Percentiles rank a stretch among this genome's conserved stretches.
phyloP scores from a whole-genome alignment of 257 asterid species.

The Solanum stenotomum region DNA sequence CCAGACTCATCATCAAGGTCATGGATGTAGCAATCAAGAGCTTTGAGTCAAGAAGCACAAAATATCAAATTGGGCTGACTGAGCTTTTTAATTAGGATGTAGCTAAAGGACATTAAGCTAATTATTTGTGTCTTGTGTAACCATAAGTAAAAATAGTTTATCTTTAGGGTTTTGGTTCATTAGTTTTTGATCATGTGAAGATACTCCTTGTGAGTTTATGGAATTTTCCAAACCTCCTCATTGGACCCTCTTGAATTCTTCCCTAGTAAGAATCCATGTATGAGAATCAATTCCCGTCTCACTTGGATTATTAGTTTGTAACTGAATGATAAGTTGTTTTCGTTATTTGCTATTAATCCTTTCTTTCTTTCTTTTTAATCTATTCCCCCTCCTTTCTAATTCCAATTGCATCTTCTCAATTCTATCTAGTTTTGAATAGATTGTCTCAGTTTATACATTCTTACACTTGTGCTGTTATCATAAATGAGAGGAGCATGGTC shows the following conservation, averaged over 20 bases:
- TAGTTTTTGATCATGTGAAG: neutral
- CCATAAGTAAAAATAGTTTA: neutral
- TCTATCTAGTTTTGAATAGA: neutral
- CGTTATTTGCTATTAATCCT: neutral
- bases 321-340: neutral
- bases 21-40: neutral
- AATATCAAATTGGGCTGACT: neutral
- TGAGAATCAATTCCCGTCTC: neutral
- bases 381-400: neutral
- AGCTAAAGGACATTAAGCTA: neutral
- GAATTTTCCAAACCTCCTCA: neutral
- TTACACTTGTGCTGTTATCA: neutral
- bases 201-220: neutral
- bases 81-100: neutral
- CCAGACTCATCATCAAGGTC: neutral
- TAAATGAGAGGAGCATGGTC: neutral
- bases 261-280: neutral
- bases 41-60: neutral
- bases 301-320: neutral
- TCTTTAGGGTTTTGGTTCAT: neutral
- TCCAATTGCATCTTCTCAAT: neutral
- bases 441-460: neutral
- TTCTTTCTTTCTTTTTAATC: neutral
- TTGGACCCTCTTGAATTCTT: neutral
- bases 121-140: neutral